Evolutionary conservation across 192 early-diverging fungal species (phyloP).

Genomic region (Radiomyces spectabilis): DNA sequence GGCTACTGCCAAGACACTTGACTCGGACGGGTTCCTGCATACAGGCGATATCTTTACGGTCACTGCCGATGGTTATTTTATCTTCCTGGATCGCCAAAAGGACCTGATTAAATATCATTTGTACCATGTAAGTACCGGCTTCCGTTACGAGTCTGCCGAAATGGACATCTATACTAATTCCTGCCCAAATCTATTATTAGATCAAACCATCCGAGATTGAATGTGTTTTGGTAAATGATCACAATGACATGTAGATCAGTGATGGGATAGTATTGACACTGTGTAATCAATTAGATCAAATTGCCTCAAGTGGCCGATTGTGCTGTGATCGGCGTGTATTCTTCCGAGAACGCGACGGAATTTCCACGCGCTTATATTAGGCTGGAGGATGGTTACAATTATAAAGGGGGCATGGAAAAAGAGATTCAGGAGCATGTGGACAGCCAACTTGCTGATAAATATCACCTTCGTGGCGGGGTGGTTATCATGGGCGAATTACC

Average conservation of each 20-base stretch:
- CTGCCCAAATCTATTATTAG: no score
- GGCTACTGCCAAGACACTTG: conserved; percentile 30
- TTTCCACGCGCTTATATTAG: conserved; percentile 74
- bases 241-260: neutral
- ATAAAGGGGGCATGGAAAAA: conserved; percentile 23
- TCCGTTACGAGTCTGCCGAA: no score
- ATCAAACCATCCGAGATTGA: conserved; percentile 68
- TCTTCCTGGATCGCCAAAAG: conserved; percentile 67
- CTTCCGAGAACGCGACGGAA: conserved; percentile 54
- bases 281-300: conserved; percentile 24
- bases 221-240: conserved; percentile 38
- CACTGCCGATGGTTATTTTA: conserved; percentile 50
- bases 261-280: conserved; percentile 15
- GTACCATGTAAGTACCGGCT: conserved; percentile 62
- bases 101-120: conserved; percentile 46
- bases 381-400: conserved; percentile 25
- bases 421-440: conserved; percentile 46
- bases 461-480: conserved; percentile 78
- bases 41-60: conserved; percentile 49
- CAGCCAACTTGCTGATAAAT: conserved; percentile 55
- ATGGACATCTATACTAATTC: no score
- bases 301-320: conserved; percentile 63
- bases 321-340: conserved; percentile 57
- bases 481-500: no score
- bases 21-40: conserved; percentile 47